Evolutionary conservation across 805 yeast species (phyloP).

Genomic region (Kodamaea jinghongensis): DNA sequence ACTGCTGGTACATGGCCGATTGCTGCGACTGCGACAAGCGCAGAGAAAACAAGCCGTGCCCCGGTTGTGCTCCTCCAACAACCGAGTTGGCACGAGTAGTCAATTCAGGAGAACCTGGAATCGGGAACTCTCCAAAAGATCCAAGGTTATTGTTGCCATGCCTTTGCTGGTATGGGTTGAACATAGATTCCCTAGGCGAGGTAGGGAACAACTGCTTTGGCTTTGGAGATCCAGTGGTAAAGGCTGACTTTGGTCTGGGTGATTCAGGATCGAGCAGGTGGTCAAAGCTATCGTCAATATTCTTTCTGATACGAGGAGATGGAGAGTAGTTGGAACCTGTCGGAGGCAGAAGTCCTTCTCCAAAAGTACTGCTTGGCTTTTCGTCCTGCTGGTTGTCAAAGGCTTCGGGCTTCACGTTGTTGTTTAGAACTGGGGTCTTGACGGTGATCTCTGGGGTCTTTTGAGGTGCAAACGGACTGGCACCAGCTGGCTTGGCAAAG

Average conservation of each 20-base stretch:
- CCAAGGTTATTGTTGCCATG: conserved; percentile 13
- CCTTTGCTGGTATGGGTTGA: conserved; percentile 26
- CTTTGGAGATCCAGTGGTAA: conserved; percentile 9
- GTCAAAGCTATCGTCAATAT: conserved; percentile 8
- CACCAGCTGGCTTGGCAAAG: conserved; percentile 6
- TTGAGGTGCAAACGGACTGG: background rate
- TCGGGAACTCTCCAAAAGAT: conserved; percentile 40
- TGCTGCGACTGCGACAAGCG: conserved; percentile 44
- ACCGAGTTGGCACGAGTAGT: conserved; percentile 47
- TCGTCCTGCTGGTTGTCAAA: background rate
- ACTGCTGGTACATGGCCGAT: conserved; percentile 42
- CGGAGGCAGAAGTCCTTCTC: too few species aligned
- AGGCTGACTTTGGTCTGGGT: conserved; percentile 8
- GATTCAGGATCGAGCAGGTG: background rate
- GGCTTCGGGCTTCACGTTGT: background rate
- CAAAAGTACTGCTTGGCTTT: background rate
- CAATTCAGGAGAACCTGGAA: conserved; percentile 44
- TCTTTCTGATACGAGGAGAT: conserved; percentile 2
- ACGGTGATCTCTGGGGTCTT: background rate
- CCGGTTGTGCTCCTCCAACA: conserved; percentile 24
- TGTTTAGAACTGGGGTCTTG: background rate
- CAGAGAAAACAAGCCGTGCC: conserved; percentile 33
- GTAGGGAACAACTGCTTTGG: conserved; percentile 7
- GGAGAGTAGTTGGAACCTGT: conserved; percentile 3
- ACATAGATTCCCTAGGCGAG: conserved; percentile 16